Evolutionary conservation across 140 eudicot species (phyloP).

Genomic region (Anethum foeniculum): DNA sequence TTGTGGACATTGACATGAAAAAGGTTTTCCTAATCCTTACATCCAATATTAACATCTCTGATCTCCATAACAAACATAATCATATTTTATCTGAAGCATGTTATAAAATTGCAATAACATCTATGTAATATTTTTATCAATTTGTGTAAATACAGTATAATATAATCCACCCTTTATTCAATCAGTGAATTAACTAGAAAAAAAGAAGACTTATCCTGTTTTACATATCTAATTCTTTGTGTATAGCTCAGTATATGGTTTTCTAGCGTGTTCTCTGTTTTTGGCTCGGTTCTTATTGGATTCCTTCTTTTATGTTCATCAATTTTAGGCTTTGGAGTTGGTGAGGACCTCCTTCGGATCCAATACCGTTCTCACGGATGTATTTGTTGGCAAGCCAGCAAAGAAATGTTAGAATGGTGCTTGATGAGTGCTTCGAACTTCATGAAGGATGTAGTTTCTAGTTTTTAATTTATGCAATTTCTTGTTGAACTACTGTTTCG

Average conservation of each 20-base stretch:
- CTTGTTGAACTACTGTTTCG: neutral
- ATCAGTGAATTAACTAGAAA: too few relatives aligned
- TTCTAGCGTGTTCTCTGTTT: neutral
- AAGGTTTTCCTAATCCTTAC: neutral
- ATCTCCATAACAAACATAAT: neutral
- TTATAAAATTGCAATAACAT: neutral
- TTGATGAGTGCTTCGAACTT: neutral
- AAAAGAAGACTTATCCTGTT: neutral
- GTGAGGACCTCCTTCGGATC: constrained; percentile 8
- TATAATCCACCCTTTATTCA: neutral
- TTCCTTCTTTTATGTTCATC: neutral
- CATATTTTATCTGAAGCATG: neutral
- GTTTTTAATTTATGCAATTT: neutral
- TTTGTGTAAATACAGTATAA: neutral
- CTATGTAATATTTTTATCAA: neutral
- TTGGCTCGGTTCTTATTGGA: neutral
- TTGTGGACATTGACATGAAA: neutral
- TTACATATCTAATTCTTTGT: neutral
- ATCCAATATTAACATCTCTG: neutral
- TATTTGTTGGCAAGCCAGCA: neutral
- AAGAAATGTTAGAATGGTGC: neutral
- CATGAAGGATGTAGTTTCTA: neutral
- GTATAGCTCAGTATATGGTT: neutral
- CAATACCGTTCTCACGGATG: constrained; percentile 5
- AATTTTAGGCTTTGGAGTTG: constrained; percentile 1